These are phyloP conservation scores for Phytophthora fragariaefolia DNA, from an alignment of 352 stramenopile species.

Conservation along the genomic window DNA sequence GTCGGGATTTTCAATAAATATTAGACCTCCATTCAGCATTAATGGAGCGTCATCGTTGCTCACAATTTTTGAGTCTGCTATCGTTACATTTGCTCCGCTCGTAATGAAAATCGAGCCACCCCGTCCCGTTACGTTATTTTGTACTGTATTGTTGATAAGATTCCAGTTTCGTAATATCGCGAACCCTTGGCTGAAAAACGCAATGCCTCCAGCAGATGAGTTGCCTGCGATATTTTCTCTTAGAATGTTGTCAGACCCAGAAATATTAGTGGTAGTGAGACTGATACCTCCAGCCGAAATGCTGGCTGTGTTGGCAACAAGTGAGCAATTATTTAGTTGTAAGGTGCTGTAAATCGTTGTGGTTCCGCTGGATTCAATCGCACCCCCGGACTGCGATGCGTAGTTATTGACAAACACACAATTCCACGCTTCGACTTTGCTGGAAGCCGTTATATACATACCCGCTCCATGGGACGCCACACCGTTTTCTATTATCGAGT, in stretches of 20 bases:
- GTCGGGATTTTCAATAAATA: conserved; percentile 45
- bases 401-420: conserved; percentile 38
- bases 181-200: conserved; percentile 23
- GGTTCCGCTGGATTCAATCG: conserved; percentile 27
- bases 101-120: conserved; percentile 39
- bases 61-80: conserved; percentile 36
- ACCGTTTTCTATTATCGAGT: conserved; percentile 25
- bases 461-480: conserved; percentile 34
- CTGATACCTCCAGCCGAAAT: conserved; percentile 37
- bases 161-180: conserved; percentile 33
- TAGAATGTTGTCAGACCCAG: conserved; percentile 28
- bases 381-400: conserved; percentile 35
- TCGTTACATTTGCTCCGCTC: conserved; percentile 23
- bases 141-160: conserved; percentile 47
- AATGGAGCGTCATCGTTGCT: conserved; percentile 41
- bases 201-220: conserved; percentile 38
- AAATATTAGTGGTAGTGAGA: conserved; percentile 37
- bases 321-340: conserved; percentile 25
- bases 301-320: conserved; percentile 35
- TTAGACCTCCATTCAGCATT: conserved; percentile 44
- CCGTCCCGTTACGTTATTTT: conserved; percentile 19
- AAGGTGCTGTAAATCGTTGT: conserved; percentile 17
- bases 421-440: conserved; percentile 26
- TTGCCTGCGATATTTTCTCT: conserved; percentile 22
- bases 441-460: conserved; percentile 32